Base-by-base conservation (phyloP, 805 yeast species). In the Metschnikowia rubicola region DNA sequence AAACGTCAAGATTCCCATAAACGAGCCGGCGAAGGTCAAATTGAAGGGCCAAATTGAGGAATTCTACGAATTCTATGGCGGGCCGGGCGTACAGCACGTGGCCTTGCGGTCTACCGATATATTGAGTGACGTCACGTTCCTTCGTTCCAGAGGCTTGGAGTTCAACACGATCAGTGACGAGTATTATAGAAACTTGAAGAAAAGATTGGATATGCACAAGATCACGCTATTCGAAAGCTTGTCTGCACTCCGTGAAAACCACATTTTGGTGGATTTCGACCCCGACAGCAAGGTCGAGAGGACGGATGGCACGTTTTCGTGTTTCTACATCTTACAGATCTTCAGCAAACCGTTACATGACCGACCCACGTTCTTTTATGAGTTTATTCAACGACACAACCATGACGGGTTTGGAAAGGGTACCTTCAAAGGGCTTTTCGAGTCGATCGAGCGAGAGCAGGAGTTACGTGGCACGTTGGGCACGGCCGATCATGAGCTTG, bases 321-420 rank as follows among this genome's bases (percentile, higher is more conserved):
- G 75, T 47, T 88, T 90, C n/a, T 88, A 88, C 59, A 72, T 88
- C 17, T 69, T 89, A 44, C 96, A 88, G 63, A 72, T 88, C 34
- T 88, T 89, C 66, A 85, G 94, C 15, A 80, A 82, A 54, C 92
- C 95, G 0, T 60, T 86, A 13, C 77, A 78, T 51, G 91, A 84
- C 58, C 73, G 96, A 34, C 96, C 96, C 29, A 87, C 96, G 0
- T 73, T 88, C 38, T 88, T 88, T 60, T 70, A 88, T 53, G 96
- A 88, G 63, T 76, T 88, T 21, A 88, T 88, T 52, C 94, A 88
- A 65, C 75, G 96, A 50, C 73, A 76, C 56, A 84, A 86, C 58
- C 91, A 86, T 61, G 77, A 83, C 50, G 96, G 96, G 0, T 88
- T 88, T 65, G 96, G 96, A 1, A 89, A 89, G 41, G 96, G 96